Conservation (phyloP, 352 stramenopile genomes). For the Phytophthora ohioensis region DNA sequence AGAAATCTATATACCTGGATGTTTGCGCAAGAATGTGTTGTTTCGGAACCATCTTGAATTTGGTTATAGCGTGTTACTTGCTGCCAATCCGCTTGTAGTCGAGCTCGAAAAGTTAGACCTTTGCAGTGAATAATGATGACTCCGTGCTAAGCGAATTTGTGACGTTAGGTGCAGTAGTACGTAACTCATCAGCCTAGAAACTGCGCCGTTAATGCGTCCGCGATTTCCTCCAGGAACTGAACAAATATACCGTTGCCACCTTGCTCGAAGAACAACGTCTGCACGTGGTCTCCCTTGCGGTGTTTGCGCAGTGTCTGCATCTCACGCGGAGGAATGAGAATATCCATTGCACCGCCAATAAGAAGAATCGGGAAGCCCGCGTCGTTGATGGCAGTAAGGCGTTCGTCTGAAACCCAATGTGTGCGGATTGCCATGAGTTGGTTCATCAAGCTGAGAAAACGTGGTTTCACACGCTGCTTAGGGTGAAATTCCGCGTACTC, state of each 20-base stretch:
- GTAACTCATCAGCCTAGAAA: conserved; percentile 16
- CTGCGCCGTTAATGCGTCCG: conserved; percentile 22
- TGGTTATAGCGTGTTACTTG: too few relatives aligned
- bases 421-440: conserved; percentile 41
- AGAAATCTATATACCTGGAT: too few relatives aligned
- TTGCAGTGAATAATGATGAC: too few relatives aligned
- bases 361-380: conserved; percentile 53
- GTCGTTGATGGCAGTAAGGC: conserved; percentile 42
- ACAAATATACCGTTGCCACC: conserved; percentile 48
- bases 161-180: too few relatives aligned
- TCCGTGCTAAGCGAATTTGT: too few relatives aligned
- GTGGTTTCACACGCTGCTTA: conserved; percentile 23
- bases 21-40: too few relatives aligned
- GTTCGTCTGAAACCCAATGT: conserved; percentile 55
- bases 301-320: conserved; percentile 35
- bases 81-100: too few relatives aligned
- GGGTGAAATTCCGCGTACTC: conserved; percentile 16
- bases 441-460: conserved; percentile 28
- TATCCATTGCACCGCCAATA: conserved; percentile 48
- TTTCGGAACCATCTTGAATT: too few relatives aligned
- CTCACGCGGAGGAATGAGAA: conserved; percentile 48
- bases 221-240: conserved; percentile 49
- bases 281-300: conserved; percentile 46
- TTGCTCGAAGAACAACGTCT: conserved; percentile 48
- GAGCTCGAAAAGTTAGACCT: too few relatives aligned